Conservation (phyloP, 192 early-diverging fungal species). For the Irineochytrium annulatum region DNA sequence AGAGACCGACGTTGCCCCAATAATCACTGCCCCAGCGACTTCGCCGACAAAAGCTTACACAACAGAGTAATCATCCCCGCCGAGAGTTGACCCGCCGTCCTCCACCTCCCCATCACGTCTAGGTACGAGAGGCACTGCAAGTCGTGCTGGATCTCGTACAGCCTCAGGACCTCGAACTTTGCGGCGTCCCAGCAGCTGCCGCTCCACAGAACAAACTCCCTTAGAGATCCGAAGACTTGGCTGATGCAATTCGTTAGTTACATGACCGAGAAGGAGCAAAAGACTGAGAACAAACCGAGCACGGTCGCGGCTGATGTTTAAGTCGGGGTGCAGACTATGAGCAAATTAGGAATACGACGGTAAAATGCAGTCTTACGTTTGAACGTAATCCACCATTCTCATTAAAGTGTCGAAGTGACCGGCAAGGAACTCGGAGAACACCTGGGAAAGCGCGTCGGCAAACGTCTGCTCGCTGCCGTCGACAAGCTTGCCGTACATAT, state of each 20-base stretch:
- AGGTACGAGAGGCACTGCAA: constrained; percentile 15
- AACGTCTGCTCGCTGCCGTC: constrained; percentile 22
- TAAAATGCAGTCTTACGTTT: constrained; percentile 9
- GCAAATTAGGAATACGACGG: not conserved
- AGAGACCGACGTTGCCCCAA: too few species aligned
- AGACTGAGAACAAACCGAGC: constrained; percentile 10
- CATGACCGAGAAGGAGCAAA: not conserved
- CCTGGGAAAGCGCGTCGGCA: constrained; percentile 21
- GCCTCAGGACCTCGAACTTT: constrained; percentile 22
- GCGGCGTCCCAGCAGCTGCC: constrained; percentile 23
- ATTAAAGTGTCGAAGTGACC: constrained; percentile 29
- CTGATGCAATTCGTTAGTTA: not conserved
- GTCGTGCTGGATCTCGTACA: constrained; percentile 24
- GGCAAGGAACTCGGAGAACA: constrained; percentile 25
- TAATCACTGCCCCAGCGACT: too few species aligned
- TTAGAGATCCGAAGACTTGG: constrained; percentile 14
- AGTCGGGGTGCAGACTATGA: constrained; percentile 24
- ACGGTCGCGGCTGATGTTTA: constrained; percentile 24
- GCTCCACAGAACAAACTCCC: constrained; percentile 27
- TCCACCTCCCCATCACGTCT: constrained; percentile 8
- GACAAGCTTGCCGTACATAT: constrained; percentile 19
- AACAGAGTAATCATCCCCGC: not conserved
- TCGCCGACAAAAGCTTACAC: too few species aligned
- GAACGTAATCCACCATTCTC: constrained; percentile 21
- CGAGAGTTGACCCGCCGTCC: not conserved